Evolutionary conservation across 2,329 filamentous ascomycete genomes (phyloP).

Genomic region (Arthroderma sp.): DNA sequence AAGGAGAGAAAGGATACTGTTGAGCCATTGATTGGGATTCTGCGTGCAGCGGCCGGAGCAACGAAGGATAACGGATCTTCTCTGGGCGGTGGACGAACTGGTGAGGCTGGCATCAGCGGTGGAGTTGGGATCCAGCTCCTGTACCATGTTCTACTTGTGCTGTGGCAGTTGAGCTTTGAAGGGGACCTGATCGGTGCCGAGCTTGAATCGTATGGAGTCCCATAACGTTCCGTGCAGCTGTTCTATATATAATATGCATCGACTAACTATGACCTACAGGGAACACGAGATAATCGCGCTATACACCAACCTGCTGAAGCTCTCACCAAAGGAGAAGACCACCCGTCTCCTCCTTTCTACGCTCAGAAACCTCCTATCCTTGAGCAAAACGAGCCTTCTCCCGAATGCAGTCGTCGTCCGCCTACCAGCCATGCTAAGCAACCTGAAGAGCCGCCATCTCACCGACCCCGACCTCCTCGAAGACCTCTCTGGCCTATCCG

Average conservation of each 20-base stretch:
- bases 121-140: constrained; percentile 62
- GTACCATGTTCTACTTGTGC: constrained; percentile 82
- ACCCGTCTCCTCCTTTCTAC: constrained; percentile 84
- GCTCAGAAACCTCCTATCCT: constrained; percentile 72
- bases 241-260: constrained; percentile 14
- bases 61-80: constrained; percentile 55
- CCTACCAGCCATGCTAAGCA: constrained; percentile 52
- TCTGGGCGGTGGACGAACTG: constrained; percentile 50
- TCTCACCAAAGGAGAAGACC: constrained; percentile 97
- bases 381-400: constrained; percentile 55
- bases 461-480: constrained; percentile 40
- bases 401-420: constrained; percentile 78
- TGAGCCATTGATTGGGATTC: constrained; percentile 66
- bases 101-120: constrained; percentile 52
- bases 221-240: no score
- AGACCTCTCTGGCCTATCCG: constrained; percentile 38
- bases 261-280: constrained; percentile 37
- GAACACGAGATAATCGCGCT: constrained; percentile 87
- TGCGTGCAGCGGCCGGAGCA: constrained; percentile 62
- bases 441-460: constrained; percentile 43
- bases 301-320: constrained; percentile 79
- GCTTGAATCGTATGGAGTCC: constrained; percentile 61
- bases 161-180: constrained; percentile 97
- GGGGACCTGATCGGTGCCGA: constrained; percentile 58
- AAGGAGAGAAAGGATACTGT: constrained; percentile 75